phyloP scores from a whole-genome alignment of 2,329 filamentous ascomycete species.

The Byssoonygena ceratinophila region DNA sequence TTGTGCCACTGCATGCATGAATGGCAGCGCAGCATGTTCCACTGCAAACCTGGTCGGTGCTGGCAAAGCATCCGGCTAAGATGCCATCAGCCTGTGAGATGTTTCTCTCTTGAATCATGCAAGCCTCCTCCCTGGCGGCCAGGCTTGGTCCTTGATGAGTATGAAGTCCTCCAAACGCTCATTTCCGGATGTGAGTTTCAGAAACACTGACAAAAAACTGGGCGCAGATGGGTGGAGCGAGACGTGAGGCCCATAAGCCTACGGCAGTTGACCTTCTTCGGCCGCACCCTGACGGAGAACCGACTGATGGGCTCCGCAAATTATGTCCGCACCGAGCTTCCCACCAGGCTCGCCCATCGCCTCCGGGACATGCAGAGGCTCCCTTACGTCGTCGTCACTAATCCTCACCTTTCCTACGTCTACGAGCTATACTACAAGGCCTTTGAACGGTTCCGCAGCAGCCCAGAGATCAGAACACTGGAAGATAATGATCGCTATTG shows the following conservation, averaged over 20 bases:
- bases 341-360: constrained; percentile 79
- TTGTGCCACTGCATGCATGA: constrained; percentile 18
- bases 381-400: constrained; percentile 92
- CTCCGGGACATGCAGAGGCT: constrained; percentile 95
- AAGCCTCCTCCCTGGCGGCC: constrained; percentile 46
- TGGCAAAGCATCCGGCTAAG: constrained; percentile 23
- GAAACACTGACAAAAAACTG: constrained; percentile 15
- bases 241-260: constrained; percentile 92
- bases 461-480: constrained; percentile 71
- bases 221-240: constrained; percentile 72
- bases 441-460: constrained; percentile 80
- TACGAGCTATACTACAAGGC: constrained; percentile 95
- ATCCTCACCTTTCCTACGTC: constrained; percentile 82
- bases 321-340: constrained; percentile 91
- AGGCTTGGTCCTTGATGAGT: constrained; percentile 51
- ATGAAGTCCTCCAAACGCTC: constrained; percentile 27
- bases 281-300: constrained; percentile 78
- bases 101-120: constrained; percentile 20
- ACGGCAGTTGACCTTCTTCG: constrained; percentile 94
- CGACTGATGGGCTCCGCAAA: constrained; percentile 90
- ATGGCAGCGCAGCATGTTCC: constrained; percentile 30
- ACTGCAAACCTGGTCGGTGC: constrained; percentile 27
- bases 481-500: constrained; percentile 88
- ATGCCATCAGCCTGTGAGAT: constrained; percentile 19
- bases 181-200: too few species aligned